Percentiles rank a stretch among this genome's conserved stretches.
phyloP scores from a whole-genome alignment of 768 basidiomycete species.

The Lentinula detonsa region DNA sequence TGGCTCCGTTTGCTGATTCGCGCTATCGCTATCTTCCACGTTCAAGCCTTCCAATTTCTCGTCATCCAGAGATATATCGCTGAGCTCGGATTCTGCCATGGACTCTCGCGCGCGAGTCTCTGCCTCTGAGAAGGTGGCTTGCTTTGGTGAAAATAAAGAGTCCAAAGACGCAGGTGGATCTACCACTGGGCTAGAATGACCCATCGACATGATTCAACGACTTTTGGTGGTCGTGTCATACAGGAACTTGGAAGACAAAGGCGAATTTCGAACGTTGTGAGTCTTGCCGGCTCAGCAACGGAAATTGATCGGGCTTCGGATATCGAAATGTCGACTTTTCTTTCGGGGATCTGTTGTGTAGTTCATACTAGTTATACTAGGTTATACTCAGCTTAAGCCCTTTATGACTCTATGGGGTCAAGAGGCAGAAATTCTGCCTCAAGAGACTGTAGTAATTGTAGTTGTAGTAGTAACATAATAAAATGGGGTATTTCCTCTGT shows the following conservation, averaged over 20 bases:
- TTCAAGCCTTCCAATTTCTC: slow-evolving; percentile 15
- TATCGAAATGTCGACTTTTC: not conserved
- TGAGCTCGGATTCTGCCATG: slow-evolving; percentile 55
- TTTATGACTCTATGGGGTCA: too few relatives aligned
- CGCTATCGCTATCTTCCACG: not conserved
- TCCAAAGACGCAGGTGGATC: slow-evolving; percentile 28
- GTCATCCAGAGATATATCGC: slow-evolving; percentile 55
- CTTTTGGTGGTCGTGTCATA: not conserved
- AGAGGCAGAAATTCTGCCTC: too few relatives aligned
- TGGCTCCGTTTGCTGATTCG: not conserved
- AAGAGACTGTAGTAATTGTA: too few relatives aligned
- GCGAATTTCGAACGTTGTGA: not conserved
- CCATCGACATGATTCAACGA: slow-evolving; percentile 14
- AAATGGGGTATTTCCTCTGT: too few relatives aligned
- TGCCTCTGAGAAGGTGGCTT: slow-evolving; percentile 17
- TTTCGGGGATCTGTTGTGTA: too few relatives aligned
- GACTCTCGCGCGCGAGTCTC: slow-evolving; percentile 30
- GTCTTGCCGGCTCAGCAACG: too few relatives aligned
- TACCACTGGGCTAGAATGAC: slow-evolving; percentile 1
- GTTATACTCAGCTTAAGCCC: too few relatives aligned
- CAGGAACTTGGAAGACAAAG: not conserved
- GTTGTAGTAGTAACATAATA: too few relatives aligned
- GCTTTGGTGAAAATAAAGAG: slow-evolving; percentile 46
- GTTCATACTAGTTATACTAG: too few relatives aligned
- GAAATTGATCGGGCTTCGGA: not conserved